phyloP scores from a whole-genome alignment of 768 basidiomycete genomes.

The Leccinum longicurvipes region DNA sequence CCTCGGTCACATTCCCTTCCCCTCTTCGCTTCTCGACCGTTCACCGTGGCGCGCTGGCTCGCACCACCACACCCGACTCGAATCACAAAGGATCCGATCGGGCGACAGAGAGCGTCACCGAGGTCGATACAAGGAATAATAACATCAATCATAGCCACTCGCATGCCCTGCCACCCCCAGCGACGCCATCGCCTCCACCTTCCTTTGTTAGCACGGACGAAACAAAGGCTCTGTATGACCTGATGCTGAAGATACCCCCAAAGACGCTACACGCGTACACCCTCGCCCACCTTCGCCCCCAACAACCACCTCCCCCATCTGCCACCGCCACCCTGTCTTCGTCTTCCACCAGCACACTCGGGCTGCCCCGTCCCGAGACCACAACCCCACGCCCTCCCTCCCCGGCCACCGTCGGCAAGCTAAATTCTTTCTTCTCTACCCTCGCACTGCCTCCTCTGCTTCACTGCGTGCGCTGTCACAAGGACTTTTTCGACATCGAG shows the following conservation, averaged over 20 bases:
- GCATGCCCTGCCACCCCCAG: slow-evolving; percentile 23
- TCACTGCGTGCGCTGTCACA: slow-evolving; percentile 77
- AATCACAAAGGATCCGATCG: slow-evolving; percentile 17
- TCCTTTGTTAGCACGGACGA: slow-evolving; percentile 36
- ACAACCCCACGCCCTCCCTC: slow-evolving; percentile 25
- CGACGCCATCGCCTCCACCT: slow-evolving; percentile 35
- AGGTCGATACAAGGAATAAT: slow-evolving; percentile 1
- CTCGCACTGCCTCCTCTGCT: slow-evolving; percentile 65
- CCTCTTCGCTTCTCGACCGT: slow-evolving; percentile 21
- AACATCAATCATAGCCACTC: neutral
- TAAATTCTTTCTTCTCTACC: slow-evolving; percentile 57
- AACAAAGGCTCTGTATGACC: slow-evolving; percentile 42
- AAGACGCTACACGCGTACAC: slow-evolving; percentile 65
- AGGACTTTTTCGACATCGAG: slow-evolving; percentile 65
- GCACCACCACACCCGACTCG: slow-evolving; percentile 21
- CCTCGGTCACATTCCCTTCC: slow-evolving; percentile 28
- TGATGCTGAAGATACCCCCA: slow-evolving; percentile 60
- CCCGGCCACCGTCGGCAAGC: slow-evolving; percentile 40
- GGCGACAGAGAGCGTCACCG: slow-evolving; percentile 4
- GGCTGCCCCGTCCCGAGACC: slow-evolving; percentile 8
- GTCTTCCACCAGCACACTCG: slow-evolving; percentile 1
- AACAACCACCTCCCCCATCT: neutral
- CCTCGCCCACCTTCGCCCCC: slow-evolving; percentile 44
- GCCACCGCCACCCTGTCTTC: slow-evolving; percentile 5
- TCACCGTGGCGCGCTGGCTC: slow-evolving; percentile 10